Evolutionary conservation across 768 basidiomycete genomes (phyloP).

Genomic region (Leccinum olivaceopallidum): DNA sequence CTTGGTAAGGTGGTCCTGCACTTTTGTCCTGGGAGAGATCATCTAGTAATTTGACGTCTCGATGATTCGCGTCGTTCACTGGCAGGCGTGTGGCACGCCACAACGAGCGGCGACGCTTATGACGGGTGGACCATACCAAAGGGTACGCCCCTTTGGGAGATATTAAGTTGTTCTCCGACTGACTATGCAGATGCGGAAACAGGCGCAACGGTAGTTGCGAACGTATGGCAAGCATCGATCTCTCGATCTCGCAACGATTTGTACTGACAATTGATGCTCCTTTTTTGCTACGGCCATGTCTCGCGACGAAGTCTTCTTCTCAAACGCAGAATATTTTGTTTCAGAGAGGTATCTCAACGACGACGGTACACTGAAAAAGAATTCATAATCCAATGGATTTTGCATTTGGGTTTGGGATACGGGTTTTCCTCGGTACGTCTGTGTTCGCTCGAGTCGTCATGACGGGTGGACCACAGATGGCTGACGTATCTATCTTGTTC

Average conservation of each 20-base stretch:
- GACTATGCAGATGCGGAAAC: neutral
- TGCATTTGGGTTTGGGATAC: constrained; percentile 17
- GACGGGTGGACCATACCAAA: constrained; percentile 31
- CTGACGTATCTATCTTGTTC: neutral
- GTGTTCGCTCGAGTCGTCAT: neutral
- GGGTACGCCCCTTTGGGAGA: constrained; percentile 23
- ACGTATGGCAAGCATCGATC: constrained; percentile 11
- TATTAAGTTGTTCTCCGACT: neutral
- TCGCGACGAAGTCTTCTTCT: constrained; percentile 10
- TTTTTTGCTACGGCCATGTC: constrained; percentile 10
- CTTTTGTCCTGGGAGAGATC: neutral
- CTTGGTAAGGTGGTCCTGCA: neutral
- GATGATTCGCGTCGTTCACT: neutral
- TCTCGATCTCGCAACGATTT: neutral
- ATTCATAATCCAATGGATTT: constrained; percentile 6
- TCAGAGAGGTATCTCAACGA: constrained; percentile 15
- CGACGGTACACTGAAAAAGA: constrained; percentile 10
- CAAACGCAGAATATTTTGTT: constrained; percentile 8
- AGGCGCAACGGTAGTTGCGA: constrained; percentile 15
- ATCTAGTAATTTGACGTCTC: neutral
- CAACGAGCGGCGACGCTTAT: constrained; percentile 22
- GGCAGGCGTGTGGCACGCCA: constrained; percentile 23
- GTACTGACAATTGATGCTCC: neutral
- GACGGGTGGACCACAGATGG: neutral
- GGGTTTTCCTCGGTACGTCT: constrained; percentile 7